Evolutionary conservation across 2,329 filamentous ascomycete species (phyloP).

Genomic region (Colletotrichum chlorophyti): DNA sequence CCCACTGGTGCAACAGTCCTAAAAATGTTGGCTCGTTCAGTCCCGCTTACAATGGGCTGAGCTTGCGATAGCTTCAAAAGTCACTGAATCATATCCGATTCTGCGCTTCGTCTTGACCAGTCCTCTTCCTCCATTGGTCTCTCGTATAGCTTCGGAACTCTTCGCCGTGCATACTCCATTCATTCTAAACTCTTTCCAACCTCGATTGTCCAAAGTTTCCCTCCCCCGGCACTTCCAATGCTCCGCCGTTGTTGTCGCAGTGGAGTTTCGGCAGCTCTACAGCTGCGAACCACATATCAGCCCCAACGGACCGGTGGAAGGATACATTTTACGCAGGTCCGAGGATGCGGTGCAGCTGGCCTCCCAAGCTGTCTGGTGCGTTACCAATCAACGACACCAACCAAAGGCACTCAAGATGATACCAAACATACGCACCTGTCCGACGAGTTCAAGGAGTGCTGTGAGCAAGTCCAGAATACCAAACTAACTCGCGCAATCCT

Average conservation of each 20-base stretch:
- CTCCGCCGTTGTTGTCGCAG: conserved; percentile 28
- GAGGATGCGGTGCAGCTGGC: background rate
- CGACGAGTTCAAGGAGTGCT: conserved; percentile 24
- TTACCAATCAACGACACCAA: conserved; percentile 1
- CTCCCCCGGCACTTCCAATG: conserved; percentile 4
- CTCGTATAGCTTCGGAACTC: background rate
- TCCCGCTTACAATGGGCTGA: conserved; percentile 14
- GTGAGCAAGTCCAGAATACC: conserved; percentile 4
- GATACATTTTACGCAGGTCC: background rate
- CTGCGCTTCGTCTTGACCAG: no score
- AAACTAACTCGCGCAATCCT: background rate
- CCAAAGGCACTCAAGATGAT: background rate
- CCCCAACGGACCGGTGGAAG: background rate
- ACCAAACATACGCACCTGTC: conserved; percentile 3
- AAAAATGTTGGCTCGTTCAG: background rate
- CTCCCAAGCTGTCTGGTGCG: background rate
- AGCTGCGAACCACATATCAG: background rate
- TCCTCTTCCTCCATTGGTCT: conserved; percentile 13
- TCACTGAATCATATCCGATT: background rate
- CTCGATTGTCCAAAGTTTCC: background rate
- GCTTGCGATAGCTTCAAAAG: conserved; percentile 25
- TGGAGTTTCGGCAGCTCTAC: conserved; percentile 17
- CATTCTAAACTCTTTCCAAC: no score
- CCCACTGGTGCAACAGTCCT: background rate
- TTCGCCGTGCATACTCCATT: background rate